These are phyloP conservation scores for Heliosperma pusillum DNA, from an alignment of 148 eudicot genomes.

Conservation along the genomic window DNA sequence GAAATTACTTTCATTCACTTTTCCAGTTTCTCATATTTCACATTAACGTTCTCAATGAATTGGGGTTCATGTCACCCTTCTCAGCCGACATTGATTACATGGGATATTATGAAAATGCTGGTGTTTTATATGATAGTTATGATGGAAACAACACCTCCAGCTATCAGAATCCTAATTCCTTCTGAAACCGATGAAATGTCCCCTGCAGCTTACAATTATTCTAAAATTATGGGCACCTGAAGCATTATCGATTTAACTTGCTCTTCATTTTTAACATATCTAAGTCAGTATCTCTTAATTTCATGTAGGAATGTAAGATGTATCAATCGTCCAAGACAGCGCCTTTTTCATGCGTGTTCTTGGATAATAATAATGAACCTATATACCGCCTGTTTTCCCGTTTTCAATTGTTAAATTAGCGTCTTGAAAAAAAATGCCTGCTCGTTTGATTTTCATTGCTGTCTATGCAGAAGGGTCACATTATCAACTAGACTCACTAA, in stretches of 20 bases:
- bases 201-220: background rate
- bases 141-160: slow-evolving; percentile 34
- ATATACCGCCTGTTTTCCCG: too few species aligned
- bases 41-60: slow-evolving; percentile 42
- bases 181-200: slow-evolving; percentile 22
- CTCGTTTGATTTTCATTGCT: too few species aligned
- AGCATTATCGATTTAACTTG: too few species aligned
- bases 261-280: too few species aligned
- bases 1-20: too few species aligned
- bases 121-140: slow-evolving; percentile 36
- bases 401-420: too few species aligned
- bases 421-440: too few species aligned
- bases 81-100: slow-evolving; percentile 37
- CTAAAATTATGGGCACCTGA: background rate
- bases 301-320: slow-evolving; percentile 9
- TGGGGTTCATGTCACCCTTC: slow-evolving; percentile 50
- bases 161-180: slow-evolving; percentile 35
- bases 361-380: slow-evolving; percentile 23
- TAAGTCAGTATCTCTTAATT: slow-evolving; percentile 5
- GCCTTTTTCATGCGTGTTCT: slow-evolving; percentile 54
- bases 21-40: too few species aligned
- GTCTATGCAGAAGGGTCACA: too few species aligned
- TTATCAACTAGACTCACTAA: too few species aligned
- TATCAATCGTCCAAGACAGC: slow-evolving; percentile 36
- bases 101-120: slow-evolving; percentile 46